Evolutionary conservation across 768 basidiomycete species (phyloP).

Genomic region (Gymnopilus dilepis): DNA sequence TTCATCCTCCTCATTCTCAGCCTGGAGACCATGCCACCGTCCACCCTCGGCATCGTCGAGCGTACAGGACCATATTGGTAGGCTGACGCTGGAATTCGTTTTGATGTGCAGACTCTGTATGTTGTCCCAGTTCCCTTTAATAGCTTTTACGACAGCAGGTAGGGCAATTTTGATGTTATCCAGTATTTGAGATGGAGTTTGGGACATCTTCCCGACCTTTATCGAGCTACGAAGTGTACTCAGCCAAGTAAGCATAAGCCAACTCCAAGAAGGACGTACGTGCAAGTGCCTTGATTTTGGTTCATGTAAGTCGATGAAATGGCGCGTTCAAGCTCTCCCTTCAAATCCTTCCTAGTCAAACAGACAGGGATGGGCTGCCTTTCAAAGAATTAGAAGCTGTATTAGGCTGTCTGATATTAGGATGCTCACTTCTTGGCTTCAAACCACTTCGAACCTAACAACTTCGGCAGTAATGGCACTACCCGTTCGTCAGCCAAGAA

Average conservation of each 20-base stretch:
- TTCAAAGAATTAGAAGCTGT: conserved; percentile 11
- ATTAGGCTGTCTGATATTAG: background rate
- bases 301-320: conserved; percentile 96
- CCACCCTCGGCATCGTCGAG: conserved; percentile 65
- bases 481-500: conserved; percentile 95
- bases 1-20: conserved; percentile 32
- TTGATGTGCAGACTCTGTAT: conserved; percentile 90
- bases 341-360: conserved; percentile 86
- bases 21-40: conserved; percentile 60
- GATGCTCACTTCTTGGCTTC: conserved; percentile 88
- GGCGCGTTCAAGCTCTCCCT: conserved; percentile 90
- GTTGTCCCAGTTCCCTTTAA: conserved; percentile 90
- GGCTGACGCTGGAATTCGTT: conserved; percentile 77
- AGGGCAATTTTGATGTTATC: conserved; percentile 81
- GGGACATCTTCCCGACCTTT: conserved; percentile 79
- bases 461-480: conserved; percentile 81
- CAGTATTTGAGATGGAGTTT: conserved; percentile 73
- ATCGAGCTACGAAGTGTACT: conserved; percentile 61
- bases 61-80: conserved; percentile 91
- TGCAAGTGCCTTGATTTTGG: conserved; percentile 91
- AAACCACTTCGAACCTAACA: conserved; percentile 91
- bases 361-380: conserved; percentile 98
- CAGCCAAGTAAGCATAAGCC: background rate
- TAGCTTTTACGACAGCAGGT: conserved; percentile 70
- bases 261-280: conserved; percentile 52